Percentiles rank a stretch among this genome's conserved stretches.
Evolutionary conservation across 192 early-diverging fungal genomes (phyloP).

Genomic region (Coemansia sp.): DNA sequence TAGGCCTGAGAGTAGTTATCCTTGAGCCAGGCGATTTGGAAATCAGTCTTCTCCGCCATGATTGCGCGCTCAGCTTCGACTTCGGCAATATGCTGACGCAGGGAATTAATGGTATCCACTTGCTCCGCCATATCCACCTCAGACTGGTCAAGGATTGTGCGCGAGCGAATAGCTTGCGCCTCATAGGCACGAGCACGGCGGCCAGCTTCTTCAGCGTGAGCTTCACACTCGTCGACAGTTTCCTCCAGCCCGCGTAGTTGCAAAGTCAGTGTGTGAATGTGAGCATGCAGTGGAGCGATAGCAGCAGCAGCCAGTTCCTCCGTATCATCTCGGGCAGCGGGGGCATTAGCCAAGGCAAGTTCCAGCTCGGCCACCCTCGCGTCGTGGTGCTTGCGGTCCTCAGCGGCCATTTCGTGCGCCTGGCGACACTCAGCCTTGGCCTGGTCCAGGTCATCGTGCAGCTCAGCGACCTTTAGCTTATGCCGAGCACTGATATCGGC

Average conservation of each 20-base stretch:
- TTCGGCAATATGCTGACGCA: slow-evolving; percentile 44
- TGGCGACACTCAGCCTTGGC: slow-evolving; percentile 30
- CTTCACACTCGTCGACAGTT: slow-evolving; percentile 23
- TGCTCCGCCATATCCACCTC: slow-evolving; percentile 47
- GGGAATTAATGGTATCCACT: slow-evolving; percentile 24
- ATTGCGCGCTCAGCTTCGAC: slow-evolving; percentile 48
- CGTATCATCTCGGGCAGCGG: slow-evolving; percentile 13
- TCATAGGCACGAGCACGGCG: slow-evolving; percentile 13
- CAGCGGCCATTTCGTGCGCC: slow-evolving; percentile 27
- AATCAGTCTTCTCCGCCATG: slow-evolving; percentile 49
- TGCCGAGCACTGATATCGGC: slow-evolving; percentile 38
- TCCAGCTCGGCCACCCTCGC: slow-evolving; percentile 27
- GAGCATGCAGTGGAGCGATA: slow-evolving; percentile 17
- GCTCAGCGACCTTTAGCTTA: slow-evolving; percentile 28
- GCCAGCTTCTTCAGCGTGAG: slow-evolving; percentile 15
- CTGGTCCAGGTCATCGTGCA: slow-evolving; percentile 17
- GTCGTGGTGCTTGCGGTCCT: slow-evolving; percentile 23
- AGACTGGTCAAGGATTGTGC: slow-evolving; percentile 26
- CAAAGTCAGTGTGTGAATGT: slow-evolving; percentile 30
- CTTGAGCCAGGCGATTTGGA: slow-evolving; percentile 56
- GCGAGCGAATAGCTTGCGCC: slow-evolving; percentile 3
- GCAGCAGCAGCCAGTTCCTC: slow-evolving; percentile 16
- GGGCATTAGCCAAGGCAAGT: neutral
- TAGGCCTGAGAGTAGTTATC: slow-evolving; percentile 52
- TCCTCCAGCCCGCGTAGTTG: slow-evolving; percentile 28